phyloP scores from a whole-genome alignment of 768 basidiomycete genomes.

The Sporobolomyces pararoseus region DNA sequence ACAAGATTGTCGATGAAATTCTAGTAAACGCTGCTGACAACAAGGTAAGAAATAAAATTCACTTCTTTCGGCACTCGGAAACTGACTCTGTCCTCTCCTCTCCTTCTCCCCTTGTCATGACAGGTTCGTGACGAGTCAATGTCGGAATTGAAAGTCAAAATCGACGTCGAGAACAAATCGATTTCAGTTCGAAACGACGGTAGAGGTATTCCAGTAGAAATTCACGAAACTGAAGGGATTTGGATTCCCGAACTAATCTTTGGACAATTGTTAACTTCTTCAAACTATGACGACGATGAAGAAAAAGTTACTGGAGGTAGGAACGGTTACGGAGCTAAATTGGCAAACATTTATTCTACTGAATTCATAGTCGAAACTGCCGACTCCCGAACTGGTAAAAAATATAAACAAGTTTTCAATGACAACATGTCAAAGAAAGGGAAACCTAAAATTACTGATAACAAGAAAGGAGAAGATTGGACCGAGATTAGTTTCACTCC shows the following conservation, averaged over 20 bases:
- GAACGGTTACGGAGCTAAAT: constrained; percentile 96
- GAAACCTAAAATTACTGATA: constrained; percentile 88
- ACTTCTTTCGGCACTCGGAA: neutral
- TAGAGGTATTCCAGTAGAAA: constrained; percentile 91
- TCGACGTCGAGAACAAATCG: constrained; percentile 73
- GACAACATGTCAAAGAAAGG: constrained; percentile 87
- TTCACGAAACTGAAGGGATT: constrained; percentile 85
- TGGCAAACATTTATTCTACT: constrained; percentile 95
- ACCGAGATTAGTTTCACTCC: constrained; percentile 90
- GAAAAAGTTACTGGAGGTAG: constrained; percentile 97
- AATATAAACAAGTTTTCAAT: constrained; percentile 92
- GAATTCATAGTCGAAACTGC: constrained; percentile 96
- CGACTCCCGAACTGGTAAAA: constrained; percentile 68
- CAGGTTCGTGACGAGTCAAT: constrained; percentile 89
- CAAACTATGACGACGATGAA: constrained; percentile 98
- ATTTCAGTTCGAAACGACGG: constrained; percentile 97
- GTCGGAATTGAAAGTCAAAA: constrained; percentile 83
- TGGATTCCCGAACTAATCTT: constrained; percentile 98
- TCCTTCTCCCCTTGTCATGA: no score
- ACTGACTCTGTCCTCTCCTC: neutral
- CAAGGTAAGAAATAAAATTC: constrained; percentile 61
- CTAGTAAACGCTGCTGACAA: constrained; percentile 98
- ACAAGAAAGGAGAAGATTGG: constrained; percentile 59
- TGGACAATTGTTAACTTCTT: constrained; percentile 85
- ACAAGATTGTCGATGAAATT: constrained; percentile 99